Conservation (phyloP, 2,329 filamentous ascomycete genomes). For the Hypoxylon sp. region DNA sequence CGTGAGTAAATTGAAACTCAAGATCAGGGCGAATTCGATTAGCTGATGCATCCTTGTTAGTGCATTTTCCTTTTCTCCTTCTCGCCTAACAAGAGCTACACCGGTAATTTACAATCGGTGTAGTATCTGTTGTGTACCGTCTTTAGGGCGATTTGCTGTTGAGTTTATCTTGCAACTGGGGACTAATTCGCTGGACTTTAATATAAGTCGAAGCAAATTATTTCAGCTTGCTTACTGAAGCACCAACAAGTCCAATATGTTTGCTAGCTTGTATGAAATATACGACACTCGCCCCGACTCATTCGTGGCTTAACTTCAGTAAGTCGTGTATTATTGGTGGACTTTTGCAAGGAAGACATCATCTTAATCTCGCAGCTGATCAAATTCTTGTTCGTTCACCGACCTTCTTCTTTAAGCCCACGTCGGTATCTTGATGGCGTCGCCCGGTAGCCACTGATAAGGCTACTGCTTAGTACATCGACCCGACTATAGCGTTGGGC, state of each 20-base stretch:
- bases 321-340: constrained; percentile 28
- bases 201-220: constrained; percentile 13
- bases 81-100: background rate
- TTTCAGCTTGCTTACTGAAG: constrained; percentile 9
- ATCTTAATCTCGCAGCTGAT: constrained; percentile 14
- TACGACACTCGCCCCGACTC: constrained; percentile 8
- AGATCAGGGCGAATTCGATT: background rate
- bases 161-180: constrained; percentile 11
- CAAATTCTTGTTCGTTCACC: constrained; percentile 25
- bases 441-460: constrained; percentile 23
- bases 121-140: constrained; percentile 1
- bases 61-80: background rate
- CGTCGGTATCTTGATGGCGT: constrained; percentile 19
- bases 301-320: constrained; percentile 4
- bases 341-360: constrained; percentile 14
- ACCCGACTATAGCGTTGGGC: constrained; percentile 1
- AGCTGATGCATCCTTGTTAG: background rate
- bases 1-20: constrained; percentile 3
- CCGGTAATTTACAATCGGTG: constrained; percentile 13
- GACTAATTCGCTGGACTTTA: constrained; percentile 18
- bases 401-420: constrained; percentile 42
- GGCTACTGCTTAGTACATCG: constrained; percentile 20
- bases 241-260: constrained; percentile 10
- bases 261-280: constrained; percentile 21
- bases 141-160: background rate